A percentile compares a stretch with the other conserved stretches of the same genome.
phyloP scores from a whole-genome alignment of 2,329 filamentous ascomycete genomes.

The Helotiales sp. region DNA sequence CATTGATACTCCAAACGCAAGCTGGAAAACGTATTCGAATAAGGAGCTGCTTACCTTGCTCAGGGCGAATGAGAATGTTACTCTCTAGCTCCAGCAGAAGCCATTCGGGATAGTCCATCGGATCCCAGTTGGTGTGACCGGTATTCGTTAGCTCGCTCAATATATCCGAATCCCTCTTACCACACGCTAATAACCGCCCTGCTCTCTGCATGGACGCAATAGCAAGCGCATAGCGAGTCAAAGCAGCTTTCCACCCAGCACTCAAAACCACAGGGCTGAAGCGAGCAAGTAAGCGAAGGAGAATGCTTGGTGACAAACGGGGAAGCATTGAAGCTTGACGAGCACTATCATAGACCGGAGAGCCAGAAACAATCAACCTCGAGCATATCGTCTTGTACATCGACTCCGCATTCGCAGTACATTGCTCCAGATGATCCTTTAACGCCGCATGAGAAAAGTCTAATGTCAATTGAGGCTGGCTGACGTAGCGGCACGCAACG shows the following conservation, averaged over 20 bases:
- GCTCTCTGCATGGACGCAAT: constrained; percentile 19
- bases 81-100: constrained; percentile 66
- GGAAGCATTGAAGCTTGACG: constrained; percentile 26
- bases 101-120: constrained; percentile 53
- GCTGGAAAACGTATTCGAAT: not conserved
- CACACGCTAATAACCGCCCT: constrained; percentile 38
- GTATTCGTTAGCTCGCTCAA: constrained; percentile 46
- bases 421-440: constrained; percentile 5
- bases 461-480: constrained; percentile 1
- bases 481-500: constrained; percentile 9
- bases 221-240: constrained; percentile 23
- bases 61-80: constrained; percentile 57
- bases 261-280: not conserved
- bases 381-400: constrained; percentile 11
- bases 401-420: not conserved
- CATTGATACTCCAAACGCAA: not conserved
- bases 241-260: constrained; percentile 14
- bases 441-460: not conserved
- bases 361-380: constrained; percentile 25
- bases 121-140: constrained; percentile 58
- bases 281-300: constrained; percentile 16
- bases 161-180: constrained; percentile 35
- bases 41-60: constrained; percentile 27
- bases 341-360: constrained; percentile 36
- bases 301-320: constrained; percentile 14